phyloP scores from a whole-genome alignment of 2,329 filamentous ascomycete species.

The Beauveria australis region DNA sequence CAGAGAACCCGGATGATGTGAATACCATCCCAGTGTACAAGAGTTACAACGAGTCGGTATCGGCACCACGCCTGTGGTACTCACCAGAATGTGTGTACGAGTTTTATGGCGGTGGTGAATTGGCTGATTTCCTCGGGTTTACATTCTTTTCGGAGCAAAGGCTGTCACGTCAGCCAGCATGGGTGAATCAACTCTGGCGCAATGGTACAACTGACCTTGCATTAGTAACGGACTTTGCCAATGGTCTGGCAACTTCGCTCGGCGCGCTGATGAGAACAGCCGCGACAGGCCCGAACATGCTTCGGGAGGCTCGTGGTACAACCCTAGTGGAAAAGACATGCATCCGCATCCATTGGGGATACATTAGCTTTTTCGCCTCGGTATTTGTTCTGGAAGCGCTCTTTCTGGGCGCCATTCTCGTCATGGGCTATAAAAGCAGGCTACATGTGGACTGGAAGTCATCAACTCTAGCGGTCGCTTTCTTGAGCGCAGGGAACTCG shows the following conservation, averaged over 20 bases:
- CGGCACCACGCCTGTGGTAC: background rate
- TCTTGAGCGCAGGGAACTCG: background rate
- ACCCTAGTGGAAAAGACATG: background rate
- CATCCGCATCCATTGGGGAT: background rate
- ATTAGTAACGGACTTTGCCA: background rate
- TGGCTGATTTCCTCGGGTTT: background rate
- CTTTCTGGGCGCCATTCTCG: background rate
- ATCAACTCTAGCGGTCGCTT: background rate
- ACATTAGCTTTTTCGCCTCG: background rate
- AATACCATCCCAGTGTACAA: background rate
- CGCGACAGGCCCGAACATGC: background rate
- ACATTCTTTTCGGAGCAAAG: background rate
- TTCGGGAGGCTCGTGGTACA: background rate
- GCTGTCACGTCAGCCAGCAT: background rate
- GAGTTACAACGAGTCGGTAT: too few relatives aligned
- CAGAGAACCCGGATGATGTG: background rate
- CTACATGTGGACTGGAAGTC: slow-evolving; percentile 5
- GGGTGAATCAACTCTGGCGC: background rate
- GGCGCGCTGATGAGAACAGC: background rate
- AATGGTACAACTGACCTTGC: background rate
- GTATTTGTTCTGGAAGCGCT: background rate
- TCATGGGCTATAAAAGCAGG: background rate
- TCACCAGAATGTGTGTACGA: slow-evolving; percentile 1
- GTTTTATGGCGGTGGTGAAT: background rate
- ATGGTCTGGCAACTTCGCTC: background rate